Evolutionary conservation across 2,329 filamentous ascomycete genomes (phyloP).

Genomic region (Colletotrichum cuscutae): DNA sequence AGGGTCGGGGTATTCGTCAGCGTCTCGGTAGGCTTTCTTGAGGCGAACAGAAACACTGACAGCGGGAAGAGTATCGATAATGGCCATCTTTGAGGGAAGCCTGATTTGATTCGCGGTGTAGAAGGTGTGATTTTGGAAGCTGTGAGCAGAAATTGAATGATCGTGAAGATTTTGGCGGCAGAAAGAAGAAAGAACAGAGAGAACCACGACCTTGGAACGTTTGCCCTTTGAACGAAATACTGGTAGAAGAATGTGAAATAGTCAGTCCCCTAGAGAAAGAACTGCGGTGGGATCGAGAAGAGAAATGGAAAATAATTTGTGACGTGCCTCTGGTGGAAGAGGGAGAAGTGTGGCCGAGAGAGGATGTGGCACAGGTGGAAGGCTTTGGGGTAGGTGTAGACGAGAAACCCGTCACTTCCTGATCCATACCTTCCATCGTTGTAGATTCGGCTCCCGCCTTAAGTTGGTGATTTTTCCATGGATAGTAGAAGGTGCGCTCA

Average conservation of each 20-base stretch:
- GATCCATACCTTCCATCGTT: not conserved
- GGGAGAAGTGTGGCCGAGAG: not conserved
- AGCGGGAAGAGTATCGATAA: constrained; percentile 19
- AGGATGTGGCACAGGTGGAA: not conserved
- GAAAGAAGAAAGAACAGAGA: not conserved
- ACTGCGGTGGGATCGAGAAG: not conserved
- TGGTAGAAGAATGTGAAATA: not conserved
- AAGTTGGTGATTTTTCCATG: not conserved
- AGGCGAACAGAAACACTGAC: constrained; percentile 15
- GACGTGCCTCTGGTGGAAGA: not conserved
- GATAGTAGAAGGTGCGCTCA: not conserved
- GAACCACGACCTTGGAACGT: not conserved
- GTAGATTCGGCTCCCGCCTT: not conserved
- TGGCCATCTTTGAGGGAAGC: constrained; percentile 2
- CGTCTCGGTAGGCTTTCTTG: not conserved
- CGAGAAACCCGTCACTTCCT: not conserved
- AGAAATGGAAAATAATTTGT: not conserved
- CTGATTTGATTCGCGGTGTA: not conserved
- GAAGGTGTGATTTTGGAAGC: not conserved
- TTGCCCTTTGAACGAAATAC: not conserved
- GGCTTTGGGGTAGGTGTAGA: not conserved
- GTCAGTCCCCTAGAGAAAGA: not conserved
- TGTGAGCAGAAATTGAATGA: not conserved
- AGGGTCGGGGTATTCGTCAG: constrained; percentile 22
- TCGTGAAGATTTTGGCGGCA: not conserved